Conservation (phyloP, 768 basidiomycete species). For the Leucogyrophana mollusca region DNA sequence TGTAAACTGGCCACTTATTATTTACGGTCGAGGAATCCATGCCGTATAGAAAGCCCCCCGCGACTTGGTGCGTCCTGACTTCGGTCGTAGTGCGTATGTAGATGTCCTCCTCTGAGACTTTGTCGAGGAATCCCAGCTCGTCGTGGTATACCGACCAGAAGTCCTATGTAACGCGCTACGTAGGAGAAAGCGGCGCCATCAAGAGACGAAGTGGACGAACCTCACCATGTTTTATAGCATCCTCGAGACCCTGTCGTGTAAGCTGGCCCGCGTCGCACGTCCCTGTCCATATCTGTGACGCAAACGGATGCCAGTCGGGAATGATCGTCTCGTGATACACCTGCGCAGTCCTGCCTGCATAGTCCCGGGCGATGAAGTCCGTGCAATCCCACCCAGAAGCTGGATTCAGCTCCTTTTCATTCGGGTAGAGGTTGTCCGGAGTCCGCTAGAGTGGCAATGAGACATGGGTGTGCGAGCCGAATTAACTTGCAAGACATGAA, state of each 20-base stretch:
- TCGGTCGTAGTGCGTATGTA: constrained; percentile 43
- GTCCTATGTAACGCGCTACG: too few species aligned
- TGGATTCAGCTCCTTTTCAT: constrained; percentile 40
- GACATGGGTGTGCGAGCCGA: background rate
- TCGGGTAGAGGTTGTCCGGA: constrained; percentile 48
- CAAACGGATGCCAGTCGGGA: constrained; percentile 44
- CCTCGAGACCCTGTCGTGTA: constrained; percentile 41
- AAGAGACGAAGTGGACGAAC: constrained; percentile 7
- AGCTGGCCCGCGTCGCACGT: constrained; percentile 49
- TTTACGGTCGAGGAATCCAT: constrained; percentile 37
- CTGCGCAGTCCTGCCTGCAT: constrained; percentile 32
- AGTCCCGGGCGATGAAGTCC: constrained; percentile 36
- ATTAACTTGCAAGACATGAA: background rate
- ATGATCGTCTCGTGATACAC: constrained; percentile 40
- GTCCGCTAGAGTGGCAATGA: constrained; percentile 36
- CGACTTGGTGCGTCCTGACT: constrained; percentile 47
- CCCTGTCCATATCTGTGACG: constrained; percentile 43
- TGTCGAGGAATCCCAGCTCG: constrained; percentile 34
- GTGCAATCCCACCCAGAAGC: constrained; percentile 40
- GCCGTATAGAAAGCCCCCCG: constrained; percentile 42
- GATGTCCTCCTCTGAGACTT: constrained; percentile 35
- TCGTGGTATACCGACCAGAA: constrained; percentile 44
- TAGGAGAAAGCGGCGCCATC: background rate
- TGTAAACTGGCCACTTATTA: constrained; percentile 37
- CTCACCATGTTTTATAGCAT: constrained; percentile 42